These are phyloP conservation scores for Platanthera guangdongensis DNA, from an alignment of 106 monocot genomes.

Conservation along the genomic window DNA sequence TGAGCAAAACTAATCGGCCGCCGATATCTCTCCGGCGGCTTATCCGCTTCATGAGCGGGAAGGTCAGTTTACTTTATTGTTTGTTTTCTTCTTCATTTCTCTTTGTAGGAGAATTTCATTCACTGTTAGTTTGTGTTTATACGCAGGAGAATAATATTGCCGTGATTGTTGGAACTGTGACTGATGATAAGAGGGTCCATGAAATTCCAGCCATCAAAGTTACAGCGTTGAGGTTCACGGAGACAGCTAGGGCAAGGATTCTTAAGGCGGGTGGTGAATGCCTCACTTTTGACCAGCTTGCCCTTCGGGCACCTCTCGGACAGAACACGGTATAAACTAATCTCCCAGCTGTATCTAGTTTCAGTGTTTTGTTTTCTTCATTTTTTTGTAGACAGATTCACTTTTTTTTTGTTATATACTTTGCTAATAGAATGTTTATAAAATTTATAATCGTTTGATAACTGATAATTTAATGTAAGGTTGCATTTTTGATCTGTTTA, in stretches of 20 bases:
- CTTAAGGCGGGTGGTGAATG: slow-evolving; percentile 84
- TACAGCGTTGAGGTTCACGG: slow-evolving; percentile 74
- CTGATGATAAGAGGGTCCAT: slow-evolving; percentile 68
- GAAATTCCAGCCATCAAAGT: slow-evolving; percentile 84
- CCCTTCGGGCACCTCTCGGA: slow-evolving; percentile 70
- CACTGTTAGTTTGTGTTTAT: neutral
- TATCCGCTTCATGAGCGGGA: slow-evolving; percentile 55
- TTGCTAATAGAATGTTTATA: too few relatives aligned
- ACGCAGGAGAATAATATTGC: slow-evolving; percentile 49
- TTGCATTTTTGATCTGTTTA: too few relatives aligned
- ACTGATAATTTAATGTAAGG: too few relatives aligned
- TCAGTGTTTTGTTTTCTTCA: too few relatives aligned
- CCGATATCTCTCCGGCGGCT: slow-evolving; percentile 74
- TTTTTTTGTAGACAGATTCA: too few relatives aligned
- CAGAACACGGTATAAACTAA: slow-evolving; percentile 50
- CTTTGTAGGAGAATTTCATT: neutral
- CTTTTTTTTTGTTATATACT: too few relatives aligned
- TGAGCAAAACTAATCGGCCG: slow-evolving; percentile 82
- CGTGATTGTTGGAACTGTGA: slow-evolving; percentile 85
- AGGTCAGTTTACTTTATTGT: slow-evolving; percentile 24
- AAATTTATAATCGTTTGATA: too few relatives aligned
- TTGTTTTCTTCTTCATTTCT: neutral
- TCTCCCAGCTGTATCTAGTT: neutral
- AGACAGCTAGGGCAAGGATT: slow-evolving; percentile 79
- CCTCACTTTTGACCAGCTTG: slow-evolving; percentile 85